Evolutionary conservation across 306 rosid species (phyloP), one percentile per base, ranked within the genome.

Genomic region (Pterocarpus santalinus): DNA sequence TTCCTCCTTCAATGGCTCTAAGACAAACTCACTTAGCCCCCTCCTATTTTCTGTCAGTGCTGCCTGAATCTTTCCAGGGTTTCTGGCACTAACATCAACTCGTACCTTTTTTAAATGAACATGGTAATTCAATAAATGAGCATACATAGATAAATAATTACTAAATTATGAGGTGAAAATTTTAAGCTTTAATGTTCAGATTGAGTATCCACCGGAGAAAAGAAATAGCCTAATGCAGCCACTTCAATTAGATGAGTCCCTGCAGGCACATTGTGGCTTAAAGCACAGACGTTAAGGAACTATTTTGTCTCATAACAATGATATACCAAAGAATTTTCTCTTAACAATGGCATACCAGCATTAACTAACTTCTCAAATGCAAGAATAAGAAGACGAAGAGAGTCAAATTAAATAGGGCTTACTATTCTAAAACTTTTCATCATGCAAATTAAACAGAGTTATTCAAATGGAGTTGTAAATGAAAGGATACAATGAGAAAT

Each of bases 191-290:
- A 62, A 68, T 79, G 39, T 76, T 66, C 64, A 80, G 79, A 79
- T 75, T 55, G 83, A 62, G 73, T 78, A 72, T 56, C 75, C 86
- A 96, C 99, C 70, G 97, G 98, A 65, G 99, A 96, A 84, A 96
- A 96, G 85, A 88, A 91, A 87, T 83, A 90, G 72, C 98, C 99
- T 5, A 86, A 71, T 63, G 98, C 99, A 49, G 89, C 76, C 74
- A 96, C 99, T 92, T 96, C 99, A 77, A 96, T 90, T 43, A 96
- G 93, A 89, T 96, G 99, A 82, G 98, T 96, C 82, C 98, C 99
- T 6, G 99, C 97, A 17, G 95, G 86, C 81, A 93, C 98, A 66
- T 90, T 88, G 87, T 92, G 90, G 94, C 99, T 96, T 83, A 83
- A 82, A 87, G 76, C 80, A 76, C 46, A 74, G 67, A 88, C 2